Evolutionary conservation across 208 protist species (phyloP).

Genomic region (Leishmania arabica): DNA sequence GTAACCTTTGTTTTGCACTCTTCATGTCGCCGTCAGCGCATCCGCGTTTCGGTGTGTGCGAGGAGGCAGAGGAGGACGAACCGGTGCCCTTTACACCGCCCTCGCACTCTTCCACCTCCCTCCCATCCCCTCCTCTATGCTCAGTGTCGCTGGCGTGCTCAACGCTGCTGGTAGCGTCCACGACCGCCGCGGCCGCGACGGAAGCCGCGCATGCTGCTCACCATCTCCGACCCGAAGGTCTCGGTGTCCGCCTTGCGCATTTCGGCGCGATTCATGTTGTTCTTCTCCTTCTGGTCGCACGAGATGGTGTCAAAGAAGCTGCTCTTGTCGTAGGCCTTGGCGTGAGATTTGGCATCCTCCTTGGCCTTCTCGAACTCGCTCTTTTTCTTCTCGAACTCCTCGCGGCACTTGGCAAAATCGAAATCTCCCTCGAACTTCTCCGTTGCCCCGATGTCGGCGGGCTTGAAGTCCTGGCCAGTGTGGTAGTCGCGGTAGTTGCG

Average conservation of each 20-base stretch:
- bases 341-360: slow-evolving; percentile 71
- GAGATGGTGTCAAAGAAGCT: slow-evolving; percentile 91
- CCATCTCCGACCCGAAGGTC: slow-evolving; percentile 86
- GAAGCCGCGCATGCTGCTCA: slow-evolving; percentile 78
- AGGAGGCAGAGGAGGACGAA: background rate
- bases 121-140: background rate
- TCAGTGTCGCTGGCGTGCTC: slow-evolving; percentile 16
- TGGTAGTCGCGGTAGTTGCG: slow-evolving; percentile 64
- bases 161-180: slow-evolving; percentile 68
- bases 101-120: background rate
- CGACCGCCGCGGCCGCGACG: slow-evolving; percentile 69
- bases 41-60: background rate
- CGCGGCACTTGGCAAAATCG: slow-evolving; percentile 82
- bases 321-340: slow-evolving; percentile 82
- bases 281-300: slow-evolving; percentile 75
- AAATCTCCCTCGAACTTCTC: slow-evolving; percentile 91
- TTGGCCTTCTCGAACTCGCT: slow-evolving; percentile 89
- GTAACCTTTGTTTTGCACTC: too few species aligned
- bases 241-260: slow-evolving; percentile 86
- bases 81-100: background rate
- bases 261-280: slow-evolving; percentile 61
- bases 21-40: background rate
- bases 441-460: slow-evolving; percentile 52
- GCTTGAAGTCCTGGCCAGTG: slow-evolving; percentile 87
- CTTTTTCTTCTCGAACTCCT: slow-evolving; percentile 93